These are phyloP conservation scores for Aspergillus persii DNA, from an alignment of 2,329 filamentous ascomycete genomes.

Conservation along the genomic window DNA sequence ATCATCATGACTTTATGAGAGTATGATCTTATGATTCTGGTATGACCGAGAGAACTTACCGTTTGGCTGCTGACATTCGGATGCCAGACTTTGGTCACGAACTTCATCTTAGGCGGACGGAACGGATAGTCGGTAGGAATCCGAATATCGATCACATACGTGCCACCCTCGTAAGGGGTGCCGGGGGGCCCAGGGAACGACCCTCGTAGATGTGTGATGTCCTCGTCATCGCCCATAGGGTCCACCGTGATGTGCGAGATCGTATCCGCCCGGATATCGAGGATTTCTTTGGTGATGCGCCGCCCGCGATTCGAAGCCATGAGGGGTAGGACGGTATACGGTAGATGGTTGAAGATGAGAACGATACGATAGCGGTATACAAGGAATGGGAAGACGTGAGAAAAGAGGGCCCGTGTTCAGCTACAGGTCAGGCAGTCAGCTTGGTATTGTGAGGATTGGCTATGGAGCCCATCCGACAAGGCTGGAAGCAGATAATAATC, in stretches of 20 bases:
- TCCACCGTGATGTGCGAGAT: constrained; percentile 73
- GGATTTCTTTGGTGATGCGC: constrained; percentile 52
- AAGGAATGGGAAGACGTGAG: neutral
- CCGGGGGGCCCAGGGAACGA: constrained; percentile 84
- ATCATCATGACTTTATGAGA: neutral
- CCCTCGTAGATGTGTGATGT: constrained; percentile 79
- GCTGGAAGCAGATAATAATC: neutral
- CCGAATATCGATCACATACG: constrained; percentile 76
- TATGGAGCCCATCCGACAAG: neutral
- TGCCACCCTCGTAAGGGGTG: constrained; percentile 87
- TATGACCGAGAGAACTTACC: constrained; percentile 52
- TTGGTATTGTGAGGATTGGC: neutral
- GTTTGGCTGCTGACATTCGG: constrained; percentile 95
- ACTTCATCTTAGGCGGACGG: constrained; percentile 85
- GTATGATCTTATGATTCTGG: neutral
- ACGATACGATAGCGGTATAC: neutral
- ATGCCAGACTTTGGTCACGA: constrained; percentile 93
- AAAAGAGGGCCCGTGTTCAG: neutral
- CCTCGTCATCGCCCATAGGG: constrained; percentile 60
- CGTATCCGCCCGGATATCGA: constrained; percentile 59
- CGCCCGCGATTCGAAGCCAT: constrained; percentile 59
- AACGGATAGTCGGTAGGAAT: constrained; percentile 92
- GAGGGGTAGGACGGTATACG: constrained; percentile 15
- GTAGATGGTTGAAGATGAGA: neutral
- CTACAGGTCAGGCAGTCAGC: constrained; percentile 3